A percentile compares a stretch with the other conserved stretches of the same genome.
These are phyloP conservation scores for Gentiana straminea DNA, from an alignment of 257 asterid species.

Conservation along the genomic window DNA sequence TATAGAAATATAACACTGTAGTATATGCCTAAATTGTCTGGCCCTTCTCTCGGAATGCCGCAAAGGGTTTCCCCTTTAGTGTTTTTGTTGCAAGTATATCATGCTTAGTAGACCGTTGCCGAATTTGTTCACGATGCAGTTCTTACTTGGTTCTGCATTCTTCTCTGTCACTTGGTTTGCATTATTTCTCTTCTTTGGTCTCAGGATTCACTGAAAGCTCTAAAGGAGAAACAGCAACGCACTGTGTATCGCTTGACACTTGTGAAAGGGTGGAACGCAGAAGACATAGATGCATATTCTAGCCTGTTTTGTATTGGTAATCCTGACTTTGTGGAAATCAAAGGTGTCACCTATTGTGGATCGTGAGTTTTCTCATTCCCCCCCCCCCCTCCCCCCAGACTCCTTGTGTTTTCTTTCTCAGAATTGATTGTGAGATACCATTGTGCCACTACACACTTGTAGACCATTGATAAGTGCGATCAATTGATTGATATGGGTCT, in stretches of 20 bases:
- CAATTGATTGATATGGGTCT: no score
- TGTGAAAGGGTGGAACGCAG: constrained; percentile 98
- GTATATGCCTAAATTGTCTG: no score
- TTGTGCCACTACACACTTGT: no score
- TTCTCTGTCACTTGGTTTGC: neutral
- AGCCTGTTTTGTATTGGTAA: constrained; percentile 59
- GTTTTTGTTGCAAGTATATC: no score
- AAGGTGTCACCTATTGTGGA: constrained; percentile 99
- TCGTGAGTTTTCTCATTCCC: constrained; percentile 42
- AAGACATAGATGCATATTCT: constrained; percentile 85
- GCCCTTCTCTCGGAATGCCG: no score
- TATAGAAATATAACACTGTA: no score
- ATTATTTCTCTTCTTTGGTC: neutral
- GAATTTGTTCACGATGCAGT: no score
- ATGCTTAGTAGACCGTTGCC: no score
- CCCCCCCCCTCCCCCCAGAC: neutral
- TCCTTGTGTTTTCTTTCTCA: neutral
- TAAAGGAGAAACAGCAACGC: constrained; percentile 80
- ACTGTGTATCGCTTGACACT: constrained; percentile 92
- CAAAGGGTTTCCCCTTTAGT: no score
- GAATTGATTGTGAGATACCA: no score
- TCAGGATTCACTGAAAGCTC: constrained; percentile 88
- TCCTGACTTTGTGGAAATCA: constrained; percentile 94
- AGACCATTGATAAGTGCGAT: no score
- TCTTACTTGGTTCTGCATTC: no score